Percentiles rank a stretch among this genome's conserved stretches.
Evolutionary conservation across 805 yeast species (phyloP).

Genomic region (Yueomyces sp.): DNA sequence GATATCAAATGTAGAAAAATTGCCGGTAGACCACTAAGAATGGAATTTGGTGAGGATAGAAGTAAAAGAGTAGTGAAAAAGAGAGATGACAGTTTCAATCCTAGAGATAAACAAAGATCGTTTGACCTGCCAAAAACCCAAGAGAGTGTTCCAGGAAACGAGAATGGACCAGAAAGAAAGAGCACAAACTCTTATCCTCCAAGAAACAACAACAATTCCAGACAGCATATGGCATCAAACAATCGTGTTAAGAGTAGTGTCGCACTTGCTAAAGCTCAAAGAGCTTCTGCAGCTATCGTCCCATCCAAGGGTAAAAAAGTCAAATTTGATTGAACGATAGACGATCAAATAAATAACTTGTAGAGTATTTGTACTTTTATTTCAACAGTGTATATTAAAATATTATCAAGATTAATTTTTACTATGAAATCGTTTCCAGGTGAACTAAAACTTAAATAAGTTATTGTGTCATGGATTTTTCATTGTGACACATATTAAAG

Average conservation of each 20-base stretch:
- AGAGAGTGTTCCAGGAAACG: slow-evolving; percentile 1
- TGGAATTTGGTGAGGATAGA: slow-evolving; percentile 94
- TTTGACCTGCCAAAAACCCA: slow-evolving; percentile 11
- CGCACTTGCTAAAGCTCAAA: slow-evolving; percentile 77
- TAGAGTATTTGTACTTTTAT: neutral
- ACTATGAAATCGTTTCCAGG: neutral
- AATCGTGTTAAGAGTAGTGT: slow-evolving; percentile 61
- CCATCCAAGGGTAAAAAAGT: slow-evolving; percentile 82
- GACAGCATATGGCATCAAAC: slow-evolving; percentile 22
- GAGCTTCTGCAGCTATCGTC: slow-evolving; percentile 82
- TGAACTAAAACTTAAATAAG: no score
- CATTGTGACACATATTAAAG: no score
- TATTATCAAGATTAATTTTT: neutral
- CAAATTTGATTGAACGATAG: slow-evolving; percentile 38
- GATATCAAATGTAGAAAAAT: slow-evolving; percentile 54
- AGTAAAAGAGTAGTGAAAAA: slow-evolving; percentile 41
- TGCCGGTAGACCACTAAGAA: slow-evolving; percentile 61
- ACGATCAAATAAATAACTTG: neutral
- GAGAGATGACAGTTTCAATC: slow-evolving; percentile 9
- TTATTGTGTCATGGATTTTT: no score
- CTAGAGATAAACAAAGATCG: neutral
- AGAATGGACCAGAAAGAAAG: slow-evolving; percentile 1
- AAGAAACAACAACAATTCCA: slow-evolving; percentile 7
- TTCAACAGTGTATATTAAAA: slow-evolving; percentile 1
- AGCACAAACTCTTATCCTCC: slow-evolving; percentile 5